Base-by-base conservation (phyloP, 257 asterid species). In the Jaltomata sinuosa region DNA sequence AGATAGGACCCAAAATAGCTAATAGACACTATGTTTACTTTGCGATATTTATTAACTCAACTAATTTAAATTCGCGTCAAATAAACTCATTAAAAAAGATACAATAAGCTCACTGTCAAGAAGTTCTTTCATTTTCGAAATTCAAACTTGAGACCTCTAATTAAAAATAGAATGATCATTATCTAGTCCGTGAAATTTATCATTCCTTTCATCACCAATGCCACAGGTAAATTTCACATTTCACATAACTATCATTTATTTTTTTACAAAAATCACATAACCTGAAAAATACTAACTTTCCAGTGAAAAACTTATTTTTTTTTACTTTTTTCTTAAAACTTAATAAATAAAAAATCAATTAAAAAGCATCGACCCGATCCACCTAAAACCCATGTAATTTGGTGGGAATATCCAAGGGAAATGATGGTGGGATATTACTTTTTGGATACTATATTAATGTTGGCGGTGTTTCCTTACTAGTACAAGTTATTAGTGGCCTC, bases 21-120 rank as follows among this genome's bases (percentile, higher is more conserved):
- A 61, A 1, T 5, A 27, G 10, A 12, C 19, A 0, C 10, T 61
- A 25, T 61, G 11, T 61, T 27, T 11, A 6, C 19, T 5, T 4
- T 62, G 5, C 6, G 6, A 27, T 0, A 18, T 62, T 62, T 5
- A 3, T 3, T 2, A 21, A 29, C 1, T 7, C 12, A 31, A 64
- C 1, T 29, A 15, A 64, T 29, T 64, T 0, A 0, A 64, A 31
- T 31, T 31, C 22, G 1, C 3, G 2, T 1, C 0, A 0, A 1
- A 5, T 27, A 27, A 4, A 31, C 21, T 1, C 0, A 5, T 1
- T 16, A 3, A 6, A 64, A 14, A 14, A 12, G 3, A 1, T 29
- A 62, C 3, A 6, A 12, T 62, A 29, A 4, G 8, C 12, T 64
- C 3, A 1, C 1, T 59, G 15, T 3, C 6, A 15, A 31, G 3